phyloP scores from a whole-genome alignment of 371 early-diverging fungal species.

The Circinella umbellata region DNA sequence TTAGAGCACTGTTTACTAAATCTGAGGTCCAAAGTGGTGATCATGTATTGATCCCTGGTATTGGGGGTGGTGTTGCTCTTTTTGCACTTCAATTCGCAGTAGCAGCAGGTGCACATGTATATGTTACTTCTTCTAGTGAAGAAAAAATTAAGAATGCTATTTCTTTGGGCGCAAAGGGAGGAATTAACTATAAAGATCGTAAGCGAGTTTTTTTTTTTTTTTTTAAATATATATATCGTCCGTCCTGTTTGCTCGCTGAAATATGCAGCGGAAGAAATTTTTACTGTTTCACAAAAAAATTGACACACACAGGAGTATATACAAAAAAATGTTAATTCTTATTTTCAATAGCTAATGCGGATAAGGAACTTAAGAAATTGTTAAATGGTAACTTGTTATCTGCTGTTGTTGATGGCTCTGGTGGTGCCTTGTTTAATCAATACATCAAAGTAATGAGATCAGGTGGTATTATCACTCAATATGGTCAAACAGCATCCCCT shows the following conservation, averaged over 20 bases:
- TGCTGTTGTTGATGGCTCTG: conserved; percentile 74
- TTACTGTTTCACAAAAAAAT: neutral
- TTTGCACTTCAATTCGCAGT: conserved; percentile 72
- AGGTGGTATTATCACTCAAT: conserved; percentile 64
- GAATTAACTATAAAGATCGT: conserved; percentile 74
- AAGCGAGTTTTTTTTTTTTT: conserved; percentile 11
- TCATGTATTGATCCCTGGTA: conserved; percentile 75
- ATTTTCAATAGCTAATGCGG: conserved; percentile 52
- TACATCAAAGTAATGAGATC: conserved; percentile 42
- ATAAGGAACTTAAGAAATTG: conserved; percentile 48
- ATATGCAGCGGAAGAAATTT: neutral
- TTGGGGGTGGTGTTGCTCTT: conserved; percentile 80
- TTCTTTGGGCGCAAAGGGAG: conserved; percentile 70
- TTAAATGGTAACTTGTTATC: conserved; percentile 49
- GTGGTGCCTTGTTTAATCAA: conserved; percentile 55
- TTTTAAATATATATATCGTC: neutral
- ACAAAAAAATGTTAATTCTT: neutral
- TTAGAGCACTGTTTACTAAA: conserved; percentile 64
- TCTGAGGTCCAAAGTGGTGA: conserved; percentile 59
- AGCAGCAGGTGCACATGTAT: conserved; percentile 72
- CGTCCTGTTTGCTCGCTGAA: neutral
- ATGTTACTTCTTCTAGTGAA: conserved; percentile 70
- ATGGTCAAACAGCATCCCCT: conserved; percentile 64
- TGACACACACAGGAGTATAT: neutral
- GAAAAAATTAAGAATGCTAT: conserved; percentile 68